A percentile compares a stretch with the other conserved stretches of the same genome.
These are phyloP conservation scores for Bipolaris victoriae DNA, from an alignment of 2,329 filamentous ascomycete genomes.

Conservation along the genomic window DNA sequence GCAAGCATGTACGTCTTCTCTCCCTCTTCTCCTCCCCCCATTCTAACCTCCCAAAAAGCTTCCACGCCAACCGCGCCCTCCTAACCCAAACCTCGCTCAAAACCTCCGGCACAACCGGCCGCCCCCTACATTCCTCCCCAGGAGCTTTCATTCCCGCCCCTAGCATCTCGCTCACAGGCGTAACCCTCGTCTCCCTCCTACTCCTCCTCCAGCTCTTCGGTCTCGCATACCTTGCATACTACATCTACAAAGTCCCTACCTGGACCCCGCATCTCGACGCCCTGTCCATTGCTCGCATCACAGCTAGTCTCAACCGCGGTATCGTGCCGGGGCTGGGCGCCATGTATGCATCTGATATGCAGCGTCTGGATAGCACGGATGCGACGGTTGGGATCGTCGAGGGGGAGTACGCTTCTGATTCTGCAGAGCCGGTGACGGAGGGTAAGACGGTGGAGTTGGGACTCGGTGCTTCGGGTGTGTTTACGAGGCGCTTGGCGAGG, in stretches of 20 bases:
- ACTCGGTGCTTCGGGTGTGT: background rate
- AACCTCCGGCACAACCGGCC: slow-evolving; percentile 7
- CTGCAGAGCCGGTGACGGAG: background rate
- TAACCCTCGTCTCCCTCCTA: slow-evolving; percentile 6
- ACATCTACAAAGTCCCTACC: slow-evolving; percentile 16
- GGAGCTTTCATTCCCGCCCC: slow-evolving; percentile 3
- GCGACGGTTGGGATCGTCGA: too few species aligned
- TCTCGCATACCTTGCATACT: slow-evolving; percentile 11
- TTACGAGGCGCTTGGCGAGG: background rate
- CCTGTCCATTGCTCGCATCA: slow-evolving; percentile 13
- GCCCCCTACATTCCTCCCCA: background rate
- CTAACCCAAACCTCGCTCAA: slow-evolving; percentile 9
- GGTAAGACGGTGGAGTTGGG: background rate
- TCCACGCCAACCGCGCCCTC: slow-evolving; percentile 13
- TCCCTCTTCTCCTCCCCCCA: background rate
- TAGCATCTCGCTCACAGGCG: background rate
- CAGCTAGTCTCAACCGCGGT: slow-evolving; percentile 4
- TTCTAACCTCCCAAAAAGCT: background rate
- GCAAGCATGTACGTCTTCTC: background rate
- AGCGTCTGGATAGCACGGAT: too few species aligned
- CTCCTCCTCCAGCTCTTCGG: slow-evolving; percentile 14
- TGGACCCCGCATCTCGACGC: slow-evolving; percentile 18
- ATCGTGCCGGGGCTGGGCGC: too few species aligned
- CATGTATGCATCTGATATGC: too few species aligned
- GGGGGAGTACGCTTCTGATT: too few species aligned